These are phyloP conservation scores for Saxophila tyrrhenica DNA, from an alignment of 495 filamentous ascomycete species.

Conservation along the genomic window DNA sequence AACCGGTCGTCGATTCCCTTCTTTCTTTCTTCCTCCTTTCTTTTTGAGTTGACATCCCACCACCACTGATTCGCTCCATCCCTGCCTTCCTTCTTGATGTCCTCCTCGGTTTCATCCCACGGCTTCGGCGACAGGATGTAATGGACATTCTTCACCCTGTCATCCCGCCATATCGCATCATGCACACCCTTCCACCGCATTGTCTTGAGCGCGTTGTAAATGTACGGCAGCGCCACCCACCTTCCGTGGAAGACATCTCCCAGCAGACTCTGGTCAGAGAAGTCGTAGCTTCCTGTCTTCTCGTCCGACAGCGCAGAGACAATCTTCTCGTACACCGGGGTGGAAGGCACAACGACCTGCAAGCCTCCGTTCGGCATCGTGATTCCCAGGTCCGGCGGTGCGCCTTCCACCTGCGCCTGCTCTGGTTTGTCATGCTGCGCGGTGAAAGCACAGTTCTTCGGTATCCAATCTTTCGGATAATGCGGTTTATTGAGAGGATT, in stretches of 20 bases:
- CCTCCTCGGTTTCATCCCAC: slow-evolving; percentile 49
- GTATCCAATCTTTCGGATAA: slow-evolving; percentile 64
- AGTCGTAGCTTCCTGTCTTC: slow-evolving; percentile 45
- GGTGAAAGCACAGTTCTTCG: slow-evolving; percentile 66
- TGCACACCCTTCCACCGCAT: slow-evolving; percentile 59
- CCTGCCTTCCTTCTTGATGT: slow-evolving; percentile 31
- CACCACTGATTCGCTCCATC: slow-evolving; percentile 57
- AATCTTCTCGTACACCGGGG: slow-evolving; percentile 46
- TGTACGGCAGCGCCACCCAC: slow-evolving; percentile 66
- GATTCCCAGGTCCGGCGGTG: slow-evolving; percentile 41
- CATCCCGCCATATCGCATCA: slow-evolving; percentile 61
- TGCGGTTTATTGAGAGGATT: slow-evolving; percentile 65
- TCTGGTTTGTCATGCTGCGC: slow-evolving; percentile 50
- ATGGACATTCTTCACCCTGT: slow-evolving; percentile 66
- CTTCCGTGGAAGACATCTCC: slow-evolving; percentile 51
- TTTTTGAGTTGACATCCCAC: slow-evolving; percentile 45
- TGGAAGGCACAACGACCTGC: slow-evolving; percentile 56
- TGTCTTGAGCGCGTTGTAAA: slow-evolving; percentile 77
- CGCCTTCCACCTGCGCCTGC: slow-evolving; percentile 44
- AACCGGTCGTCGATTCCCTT: slow-evolving; percentile 35
- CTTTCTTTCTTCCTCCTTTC: slow-evolving; percentile 39
- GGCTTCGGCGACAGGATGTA: slow-evolving; percentile 74
- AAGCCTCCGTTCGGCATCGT: slow-evolving; percentile 65
- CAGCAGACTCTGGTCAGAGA: slow-evolving; percentile 66
- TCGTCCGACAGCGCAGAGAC: slow-evolving; percentile 35